Evolutionary conservation across 2,329 filamentous ascomycete genomes (phyloP).

Genomic region (Dothideomycetes sp.): DNA sequence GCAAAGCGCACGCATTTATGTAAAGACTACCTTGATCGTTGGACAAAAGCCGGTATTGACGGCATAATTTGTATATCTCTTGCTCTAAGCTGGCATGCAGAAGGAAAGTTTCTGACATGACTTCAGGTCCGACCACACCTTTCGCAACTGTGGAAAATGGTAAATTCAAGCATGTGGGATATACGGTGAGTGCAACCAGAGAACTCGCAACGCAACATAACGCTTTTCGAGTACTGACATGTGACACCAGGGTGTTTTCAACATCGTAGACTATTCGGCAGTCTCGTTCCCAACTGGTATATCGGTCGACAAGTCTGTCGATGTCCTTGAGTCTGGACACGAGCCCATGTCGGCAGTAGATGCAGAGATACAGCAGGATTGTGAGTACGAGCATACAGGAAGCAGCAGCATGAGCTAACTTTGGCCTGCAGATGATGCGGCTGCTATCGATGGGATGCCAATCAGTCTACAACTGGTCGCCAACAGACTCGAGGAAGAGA

Average conservation of each 20-base stretch:
- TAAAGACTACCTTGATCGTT: slow-evolving; percentile 33
- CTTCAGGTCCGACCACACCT: slow-evolving; percentile 29
- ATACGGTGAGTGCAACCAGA: slow-evolving; percentile 20
- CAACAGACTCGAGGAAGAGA: slow-evolving; percentile 30
- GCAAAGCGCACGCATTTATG: slow-evolving; percentile 30
- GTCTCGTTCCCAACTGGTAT: slow-evolving; percentile 34
- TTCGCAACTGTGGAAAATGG: slow-evolving; percentile 31
- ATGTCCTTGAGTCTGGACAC: slow-evolving; percentile 18
- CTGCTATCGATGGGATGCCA: slow-evolving; percentile 29
- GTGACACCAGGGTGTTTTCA: slow-evolving; percentile 26
- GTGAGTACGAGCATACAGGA: slow-evolving; percentile 4
- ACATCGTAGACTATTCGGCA: slow-evolving; percentile 36
- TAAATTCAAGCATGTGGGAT: slow-evolving; percentile 34
- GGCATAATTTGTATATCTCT: slow-evolving; percentile 26
- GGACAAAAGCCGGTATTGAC: slow-evolving; percentile 31
- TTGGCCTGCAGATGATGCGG: slow-evolving; percentile 22
- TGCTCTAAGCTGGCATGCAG: slow-evolving; percentile 4
- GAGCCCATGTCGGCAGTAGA: slow-evolving; percentile 12
- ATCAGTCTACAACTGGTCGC: slow-evolving; percentile 31
- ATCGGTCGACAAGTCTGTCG: slow-evolving; percentile 26
- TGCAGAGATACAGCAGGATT: slow-evolving; percentile 10
- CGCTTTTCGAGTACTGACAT: not conserved
- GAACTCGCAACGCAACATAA: not conserved
- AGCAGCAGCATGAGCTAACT: not conserved
- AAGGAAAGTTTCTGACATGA: slow-evolving; percentile 13